Conservation (phyloP, 2,329 filamentous ascomycete species). For the Colletotrichum somersetense region DNA sequence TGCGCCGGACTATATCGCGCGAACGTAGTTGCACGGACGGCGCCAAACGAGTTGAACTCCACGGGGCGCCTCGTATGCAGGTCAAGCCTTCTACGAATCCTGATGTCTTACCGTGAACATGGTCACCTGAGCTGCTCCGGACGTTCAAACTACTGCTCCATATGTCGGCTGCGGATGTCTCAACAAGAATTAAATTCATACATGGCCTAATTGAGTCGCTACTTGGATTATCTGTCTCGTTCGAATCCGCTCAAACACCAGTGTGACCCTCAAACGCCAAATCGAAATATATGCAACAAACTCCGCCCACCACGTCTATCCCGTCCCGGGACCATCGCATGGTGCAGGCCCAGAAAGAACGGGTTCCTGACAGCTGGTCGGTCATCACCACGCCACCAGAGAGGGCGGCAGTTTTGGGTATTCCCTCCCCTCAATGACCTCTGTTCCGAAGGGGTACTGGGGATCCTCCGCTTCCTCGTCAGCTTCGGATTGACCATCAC, state of each 20-base stretch:
- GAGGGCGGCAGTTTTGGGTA: slow-evolving; percentile 56
- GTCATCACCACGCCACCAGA: slow-evolving; percentile 43
- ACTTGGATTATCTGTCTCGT: not conserved
- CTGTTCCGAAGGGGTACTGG: slow-evolving; percentile 52
- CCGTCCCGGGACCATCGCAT: slow-evolving; percentile 5
- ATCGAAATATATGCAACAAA: slow-evolving; percentile 22
- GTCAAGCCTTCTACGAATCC: not conserved
- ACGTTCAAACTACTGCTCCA: not conserved
- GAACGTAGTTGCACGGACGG: no score
- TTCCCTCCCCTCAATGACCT: slow-evolving; percentile 56
- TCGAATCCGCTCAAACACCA: slow-evolving; percentile 7
- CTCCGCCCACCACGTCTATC: not conserved
- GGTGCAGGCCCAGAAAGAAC: not conserved
- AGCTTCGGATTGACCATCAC: slow-evolving; percentile 37
- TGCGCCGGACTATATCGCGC: no score
- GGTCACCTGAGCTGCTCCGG: not conserved
- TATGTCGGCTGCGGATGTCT: not conserved
- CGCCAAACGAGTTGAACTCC: no score
- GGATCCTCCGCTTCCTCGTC: slow-evolving; percentile 40
- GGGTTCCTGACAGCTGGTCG: not conserved
- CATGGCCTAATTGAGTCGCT: slow-evolving; percentile 17
- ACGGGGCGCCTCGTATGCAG: no score
- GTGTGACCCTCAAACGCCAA: slow-evolving; percentile 34
- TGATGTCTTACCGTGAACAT: not conserved
- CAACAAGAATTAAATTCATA: not conserved